These are phyloP conservation scores for Nicotiana noctiflora DNA, from an alignment of 257 asterid genomes.

Conservation along the genomic window DNA sequence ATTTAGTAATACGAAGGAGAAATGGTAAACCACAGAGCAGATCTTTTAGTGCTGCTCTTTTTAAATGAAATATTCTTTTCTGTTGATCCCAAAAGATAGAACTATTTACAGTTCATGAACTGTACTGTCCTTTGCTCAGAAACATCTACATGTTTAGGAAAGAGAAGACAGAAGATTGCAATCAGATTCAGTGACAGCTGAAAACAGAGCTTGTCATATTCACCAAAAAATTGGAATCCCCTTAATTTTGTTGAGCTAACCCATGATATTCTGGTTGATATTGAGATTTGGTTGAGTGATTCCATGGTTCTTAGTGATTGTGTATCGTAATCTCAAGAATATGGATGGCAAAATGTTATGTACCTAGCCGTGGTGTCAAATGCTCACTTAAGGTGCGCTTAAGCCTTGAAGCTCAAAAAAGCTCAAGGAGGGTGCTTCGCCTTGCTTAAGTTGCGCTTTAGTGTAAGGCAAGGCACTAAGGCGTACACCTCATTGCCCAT, in stretches of 20 bases:
- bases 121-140: background rate
- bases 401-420: no score
- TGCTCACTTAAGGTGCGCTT: no score
- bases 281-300: background rate
- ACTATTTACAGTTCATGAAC: background rate
- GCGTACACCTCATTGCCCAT: no score
- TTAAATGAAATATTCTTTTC: background rate
- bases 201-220: background rate
- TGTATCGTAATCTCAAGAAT: background rate
- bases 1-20: background rate
- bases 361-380: background rate
- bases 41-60: background rate
- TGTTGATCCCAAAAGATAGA: background rate
- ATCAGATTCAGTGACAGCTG: background rate
- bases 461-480: no score
- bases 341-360: background rate
- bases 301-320: background rate
- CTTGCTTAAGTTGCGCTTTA: no score
- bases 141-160: background rate
- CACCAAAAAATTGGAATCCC: background rate
- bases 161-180: background rate
- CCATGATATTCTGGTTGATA: background rate
- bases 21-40: background rate
- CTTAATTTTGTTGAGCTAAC: background rate
- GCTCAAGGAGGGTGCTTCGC: no score